These are phyloP conservation scores for Rhizopus delemar DNA, from an alignment of 371 early-diverging fungal species.

Conservation along the genomic window DNA sequence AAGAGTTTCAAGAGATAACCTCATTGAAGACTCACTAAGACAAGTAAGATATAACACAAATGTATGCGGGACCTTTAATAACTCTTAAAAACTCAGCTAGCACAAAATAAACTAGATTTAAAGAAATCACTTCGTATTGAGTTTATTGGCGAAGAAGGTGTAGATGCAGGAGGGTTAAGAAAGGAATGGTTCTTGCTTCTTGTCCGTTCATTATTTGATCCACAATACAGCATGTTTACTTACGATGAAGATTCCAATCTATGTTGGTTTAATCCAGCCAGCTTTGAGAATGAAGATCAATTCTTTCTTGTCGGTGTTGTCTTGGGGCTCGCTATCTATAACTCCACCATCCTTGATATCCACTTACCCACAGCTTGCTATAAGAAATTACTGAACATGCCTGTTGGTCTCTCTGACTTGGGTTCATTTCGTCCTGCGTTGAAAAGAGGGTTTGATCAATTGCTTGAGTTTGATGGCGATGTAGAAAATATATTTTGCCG, in stretches of 20 bases:
- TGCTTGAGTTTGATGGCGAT: constrained; percentile 79
- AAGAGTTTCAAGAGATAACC: constrained; percentile 77
- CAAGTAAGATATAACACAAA: constrained; percentile 40
- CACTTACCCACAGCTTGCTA: constrained; percentile 90
- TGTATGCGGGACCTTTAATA: background rate
- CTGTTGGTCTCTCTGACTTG: constrained; percentile 63
- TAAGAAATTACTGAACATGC: constrained; percentile 84
- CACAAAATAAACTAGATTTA: constrained; percentile 71
- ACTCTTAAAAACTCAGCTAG: constrained; percentile 45
- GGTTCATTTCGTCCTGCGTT: constrained; percentile 65
- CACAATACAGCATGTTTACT: constrained; percentile 79
- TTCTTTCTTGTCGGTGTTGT: constrained; percentile 93
- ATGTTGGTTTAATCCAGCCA: constrained; percentile 91
- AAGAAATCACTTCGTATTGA: constrained; percentile 85
- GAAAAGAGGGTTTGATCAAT: constrained; percentile 79
- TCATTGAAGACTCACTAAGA: constrained; percentile 83
- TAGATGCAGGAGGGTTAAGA: constrained; percentile 95
- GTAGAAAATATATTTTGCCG: constrained; percentile 86
- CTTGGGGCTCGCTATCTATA: constrained; percentile 92
- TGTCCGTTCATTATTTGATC: constrained; percentile 89
- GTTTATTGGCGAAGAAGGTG: constrained; percentile 88
- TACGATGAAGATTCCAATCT: constrained; percentile 75
- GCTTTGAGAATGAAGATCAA: constrained; percentile 84
- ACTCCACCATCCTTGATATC: constrained; percentile 88
- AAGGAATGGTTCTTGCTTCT: constrained; percentile 96